A percentile compares a stretch with the other conserved stretches of the same genome.
Evolutionary conservation across 768 basidiomycete genomes (phyloP).

Genomic region (Mycena albidolilacea): DNA sequence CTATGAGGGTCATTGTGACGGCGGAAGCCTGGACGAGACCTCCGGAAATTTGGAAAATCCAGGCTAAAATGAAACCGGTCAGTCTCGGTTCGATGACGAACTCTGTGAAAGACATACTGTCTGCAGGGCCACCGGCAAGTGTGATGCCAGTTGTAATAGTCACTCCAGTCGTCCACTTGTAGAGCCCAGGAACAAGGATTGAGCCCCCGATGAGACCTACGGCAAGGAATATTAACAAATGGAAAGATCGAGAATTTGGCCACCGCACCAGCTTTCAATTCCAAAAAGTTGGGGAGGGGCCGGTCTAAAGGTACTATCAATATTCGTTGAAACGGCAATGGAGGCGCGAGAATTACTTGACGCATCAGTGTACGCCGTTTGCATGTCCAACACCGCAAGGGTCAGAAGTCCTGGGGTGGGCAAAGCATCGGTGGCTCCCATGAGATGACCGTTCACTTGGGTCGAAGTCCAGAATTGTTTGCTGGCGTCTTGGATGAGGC

Average conservation of each 20-base stretch:
- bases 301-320: background rate
- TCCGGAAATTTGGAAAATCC: conserved; percentile 16
- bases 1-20: conserved; percentile 4
- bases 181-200: conserved; percentile 16
- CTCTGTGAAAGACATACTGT: conserved; percentile 2
- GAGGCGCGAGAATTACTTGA: background rate
- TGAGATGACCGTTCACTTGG: background rate
- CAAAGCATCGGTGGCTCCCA: background rate
- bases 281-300: conserved; percentile 3
- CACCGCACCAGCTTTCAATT: conserved; percentile 3
- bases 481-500: conserved; percentile 12
- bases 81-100: background rate
- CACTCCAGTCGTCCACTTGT: conserved; percentile 28
- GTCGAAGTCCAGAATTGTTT: conserved; percentile 13
- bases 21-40: background rate
- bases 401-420: conserved; percentile 8
- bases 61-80: conserved; percentile 3
- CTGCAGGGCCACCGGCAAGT: conserved; percentile 2
- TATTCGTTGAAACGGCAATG: background rate
- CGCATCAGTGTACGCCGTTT: conserved; percentile 15
- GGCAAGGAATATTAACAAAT: background rate
- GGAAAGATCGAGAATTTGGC: background rate
- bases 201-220: conserved; percentile 18
- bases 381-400: conserved; percentile 3
- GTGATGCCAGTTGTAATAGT: conserved; percentile 14